Percentiles rank a stretch among this genome's conserved stretches.
Conservation (phyloP, 202 grass and related monocot genomes). For the Tripidium arundinaceum region DNA sequence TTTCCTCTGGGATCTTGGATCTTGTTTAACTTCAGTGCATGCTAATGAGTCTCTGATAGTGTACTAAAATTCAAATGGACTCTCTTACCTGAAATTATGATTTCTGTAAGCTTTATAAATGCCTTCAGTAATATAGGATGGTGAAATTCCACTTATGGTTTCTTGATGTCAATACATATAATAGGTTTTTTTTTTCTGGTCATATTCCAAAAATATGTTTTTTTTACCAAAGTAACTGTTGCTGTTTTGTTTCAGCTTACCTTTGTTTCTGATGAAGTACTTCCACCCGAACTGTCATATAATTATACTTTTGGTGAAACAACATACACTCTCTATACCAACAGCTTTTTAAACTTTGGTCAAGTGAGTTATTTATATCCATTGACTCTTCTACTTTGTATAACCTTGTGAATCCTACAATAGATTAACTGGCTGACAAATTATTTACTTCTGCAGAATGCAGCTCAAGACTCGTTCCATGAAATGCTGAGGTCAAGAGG, state of each 20-base stretch:
- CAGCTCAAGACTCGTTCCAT: constrained; percentile 52
- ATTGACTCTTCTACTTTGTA: constrained; percentile 2
- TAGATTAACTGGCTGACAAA: not conserved
- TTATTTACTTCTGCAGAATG: constrained; percentile 54
- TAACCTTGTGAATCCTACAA: not conserved
- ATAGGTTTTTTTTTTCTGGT: constrained; percentile 1
- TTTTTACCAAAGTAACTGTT: constrained; percentile 30
- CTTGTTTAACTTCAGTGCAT: not conserved
- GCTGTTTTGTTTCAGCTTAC: constrained; percentile 72
- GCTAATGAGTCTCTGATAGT: not conserved
- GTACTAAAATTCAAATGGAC: constrained; percentile 11
- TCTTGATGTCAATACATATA: not conserved
- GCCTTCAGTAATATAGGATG: not conserved
- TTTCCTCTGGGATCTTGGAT: not conserved
- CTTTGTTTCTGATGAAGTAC: constrained; percentile 82
- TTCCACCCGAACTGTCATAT: constrained; percentile 56
- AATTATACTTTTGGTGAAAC: constrained; percentile 66
- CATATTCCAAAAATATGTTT: not conserved
- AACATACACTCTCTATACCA: constrained; percentile 80
- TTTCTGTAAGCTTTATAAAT: not conserved
- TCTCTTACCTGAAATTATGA: not conserved
- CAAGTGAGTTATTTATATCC: constrained; percentile 52
- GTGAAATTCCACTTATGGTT: not conserved
- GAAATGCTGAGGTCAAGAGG: constrained; percentile 63
- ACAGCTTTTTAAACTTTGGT: constrained; percentile 96